Percentiles rank a stretch among this genome's conserved stretches.
These are phyloP conservation scores for sorghum (Sorghum bicolor) DNA, from an alignment of 176 grass and related monocot genomes.

Conservation along the genomic window DNA sequence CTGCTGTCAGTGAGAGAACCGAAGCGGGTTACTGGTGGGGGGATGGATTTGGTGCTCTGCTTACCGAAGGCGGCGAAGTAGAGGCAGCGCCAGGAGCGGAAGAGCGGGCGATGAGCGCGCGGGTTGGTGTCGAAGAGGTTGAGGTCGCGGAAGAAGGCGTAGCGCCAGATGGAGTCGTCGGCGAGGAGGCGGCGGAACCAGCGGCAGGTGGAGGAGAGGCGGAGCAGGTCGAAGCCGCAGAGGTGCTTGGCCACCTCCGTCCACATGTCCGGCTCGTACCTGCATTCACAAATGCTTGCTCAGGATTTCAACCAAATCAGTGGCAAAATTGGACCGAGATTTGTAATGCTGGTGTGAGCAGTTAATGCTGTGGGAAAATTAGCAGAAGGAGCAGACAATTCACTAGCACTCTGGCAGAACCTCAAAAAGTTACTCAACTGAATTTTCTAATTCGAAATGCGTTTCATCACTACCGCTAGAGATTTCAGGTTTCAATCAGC, in stretches of 20 bases:
- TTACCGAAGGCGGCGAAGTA: conserved; percentile 70
- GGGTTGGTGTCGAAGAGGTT: conserved; percentile 1
- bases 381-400: not conserved
- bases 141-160: conserved; percentile 84
- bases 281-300: conserved; percentile 24
- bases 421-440: not conserved
- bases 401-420: not conserved
- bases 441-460: not conserved
- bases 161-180: conserved; percentile 81
- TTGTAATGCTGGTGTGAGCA: not conserved
- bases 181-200: conserved; percentile 70
- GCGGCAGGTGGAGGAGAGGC: conserved; percentile 46
- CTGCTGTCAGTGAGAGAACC: not conserved
- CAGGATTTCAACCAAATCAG: conserved; percentile 8
- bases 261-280: conserved; percentile 79
- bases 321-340: not conserved
- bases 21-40: not conserved
- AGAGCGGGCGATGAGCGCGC: conserved; percentile 24
- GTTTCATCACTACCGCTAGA: not conserved
- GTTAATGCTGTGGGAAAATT: not conserved
- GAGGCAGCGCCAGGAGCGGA: conserved; percentile 68
- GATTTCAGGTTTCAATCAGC: not conserved
- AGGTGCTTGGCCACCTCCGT: conserved; percentile 91
- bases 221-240: conserved; percentile 61
- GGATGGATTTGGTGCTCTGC: not conserved